A percentile compares a stretch with the other conserved stretches of the same genome.
Conservation (phyloP, 2,329 filamentous ascomycete genomes). For the Fusarium chlamydosporum region DNA sequence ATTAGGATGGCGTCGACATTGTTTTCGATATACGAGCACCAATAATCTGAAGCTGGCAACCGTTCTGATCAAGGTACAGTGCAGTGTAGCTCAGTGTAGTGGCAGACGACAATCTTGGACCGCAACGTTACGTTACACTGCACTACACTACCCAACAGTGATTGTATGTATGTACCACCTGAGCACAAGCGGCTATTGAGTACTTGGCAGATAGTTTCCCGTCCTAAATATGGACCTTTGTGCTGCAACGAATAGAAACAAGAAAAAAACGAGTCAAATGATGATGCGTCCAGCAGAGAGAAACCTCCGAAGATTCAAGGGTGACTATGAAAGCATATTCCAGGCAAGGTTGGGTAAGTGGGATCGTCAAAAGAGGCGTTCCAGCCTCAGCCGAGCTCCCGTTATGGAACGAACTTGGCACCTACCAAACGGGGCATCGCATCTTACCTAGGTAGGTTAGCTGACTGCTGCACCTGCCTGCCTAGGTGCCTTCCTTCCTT, state of each 20-base stretch:
- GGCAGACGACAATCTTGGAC: constrained; percentile 32
- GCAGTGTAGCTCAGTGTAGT: not conserved
- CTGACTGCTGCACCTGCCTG: not conserved
- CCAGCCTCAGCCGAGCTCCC: constrained; percentile 19
- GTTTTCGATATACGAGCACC: constrained; percentile 28
- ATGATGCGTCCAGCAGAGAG: not conserved
- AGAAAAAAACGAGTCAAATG: not conserved
- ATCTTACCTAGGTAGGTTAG: too few species aligned
- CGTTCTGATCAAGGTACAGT: constrained; percentile 1
- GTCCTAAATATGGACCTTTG: constrained; percentile 19
- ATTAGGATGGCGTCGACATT: constrained; percentile 14
- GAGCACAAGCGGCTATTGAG: constrained; percentile 14
- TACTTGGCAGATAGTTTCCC: constrained; percentile 11
- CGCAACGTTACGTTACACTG: constrained; percentile 52
- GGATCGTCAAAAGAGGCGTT: constrained; percentile 29
- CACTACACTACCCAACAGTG: not conserved
- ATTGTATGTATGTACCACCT: constrained; percentile 10
- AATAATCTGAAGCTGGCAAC: constrained; percentile 18
- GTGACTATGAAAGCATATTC: constrained; percentile 7
- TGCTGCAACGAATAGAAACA: constrained; percentile 12
- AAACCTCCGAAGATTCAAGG: not conserved
- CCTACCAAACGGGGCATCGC: not conserved
- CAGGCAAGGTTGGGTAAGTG: constrained; percentile 28
- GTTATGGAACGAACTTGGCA: constrained; percentile 12
- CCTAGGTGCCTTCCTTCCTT: too few species aligned